These are phyloP conservation scores for Cryphonectria parasitica DNA, from an alignment of 2,329 filamentous ascomycete species.

Conservation along the genomic window DNA sequence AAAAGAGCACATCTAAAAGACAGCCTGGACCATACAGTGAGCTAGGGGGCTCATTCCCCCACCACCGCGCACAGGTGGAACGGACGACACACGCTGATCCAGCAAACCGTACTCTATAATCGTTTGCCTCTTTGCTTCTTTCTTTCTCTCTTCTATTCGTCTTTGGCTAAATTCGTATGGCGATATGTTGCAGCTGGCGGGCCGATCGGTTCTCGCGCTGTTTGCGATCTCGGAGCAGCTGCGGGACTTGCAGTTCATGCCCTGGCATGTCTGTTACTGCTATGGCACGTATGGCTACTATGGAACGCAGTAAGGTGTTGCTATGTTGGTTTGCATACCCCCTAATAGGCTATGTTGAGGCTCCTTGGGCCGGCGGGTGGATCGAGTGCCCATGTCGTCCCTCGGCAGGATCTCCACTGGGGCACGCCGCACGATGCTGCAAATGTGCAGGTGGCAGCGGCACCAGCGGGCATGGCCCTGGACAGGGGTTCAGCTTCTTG, in stretches of 20 bases:
- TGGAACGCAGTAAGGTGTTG: background rate
- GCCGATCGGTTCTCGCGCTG: background rate
- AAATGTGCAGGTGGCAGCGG: constrained; percentile 21
- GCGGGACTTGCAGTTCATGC: background rate
- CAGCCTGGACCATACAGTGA: no score
- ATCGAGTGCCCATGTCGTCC: constrained; percentile 6
- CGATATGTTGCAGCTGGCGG: background rate
- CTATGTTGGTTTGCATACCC: background rate
- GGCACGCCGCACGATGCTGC: constrained; percentile 14
- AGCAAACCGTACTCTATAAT: background rate
- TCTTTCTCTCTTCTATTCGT: background rate
- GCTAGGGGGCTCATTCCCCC: no score
- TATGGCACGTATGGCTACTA: background rate
- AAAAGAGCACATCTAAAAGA: no score
- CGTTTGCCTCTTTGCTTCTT: background rate
- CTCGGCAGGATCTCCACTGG: constrained; percentile 15
- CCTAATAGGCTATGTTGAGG: background rate
- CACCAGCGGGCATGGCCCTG: constrained; percentile 21
- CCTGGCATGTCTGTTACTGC: background rate
- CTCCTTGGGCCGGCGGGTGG: constrained; percentile 1
- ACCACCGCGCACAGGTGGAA: no score
- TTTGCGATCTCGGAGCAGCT: background rate
- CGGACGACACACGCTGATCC: background rate
- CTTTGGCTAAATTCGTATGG: background rate
- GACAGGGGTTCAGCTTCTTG: constrained; percentile 23